Conservation (phyloP, 2,329 filamentous ascomycete species). For the Niveomyces coronatus region DNA sequence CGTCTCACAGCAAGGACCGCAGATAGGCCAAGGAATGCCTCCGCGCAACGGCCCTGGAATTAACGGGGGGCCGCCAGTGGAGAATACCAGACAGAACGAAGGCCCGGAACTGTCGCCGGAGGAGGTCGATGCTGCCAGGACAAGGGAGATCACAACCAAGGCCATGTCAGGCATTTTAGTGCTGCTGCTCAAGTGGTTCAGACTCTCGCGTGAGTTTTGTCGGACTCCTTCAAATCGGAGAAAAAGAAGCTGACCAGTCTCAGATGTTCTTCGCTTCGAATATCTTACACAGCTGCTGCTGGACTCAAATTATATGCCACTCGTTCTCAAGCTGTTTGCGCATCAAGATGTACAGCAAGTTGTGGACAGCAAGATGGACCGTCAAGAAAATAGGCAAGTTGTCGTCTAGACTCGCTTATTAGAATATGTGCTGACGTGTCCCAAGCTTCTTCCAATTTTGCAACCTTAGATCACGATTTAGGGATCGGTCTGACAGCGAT, state of each 20-base stretch:
- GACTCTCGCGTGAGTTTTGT: conserved; percentile 69
- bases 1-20: conserved; percentile 48
- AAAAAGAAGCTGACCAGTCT: conserved; percentile 12
- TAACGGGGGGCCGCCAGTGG: conserved; percentile 26
- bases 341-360: conserved; percentile 89
- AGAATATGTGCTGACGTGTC: conserved; percentile 14
- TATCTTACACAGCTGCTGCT: conserved; percentile 88
- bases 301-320: conserved; percentile 88
- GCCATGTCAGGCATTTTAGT: conserved; percentile 84
- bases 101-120: conserved; percentile 49
- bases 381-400: conserved; percentile 65
- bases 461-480: conserved; percentile 51
- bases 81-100: conserved; percentile 20
- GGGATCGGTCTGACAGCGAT: conserved; percentile 23
- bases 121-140: conserved; percentile 71
- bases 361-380: conserved; percentile 76
- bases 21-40: conserved; percentile 32
- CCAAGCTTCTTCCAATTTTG: conserved; percentile 85
- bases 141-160: conserved; percentile 80
- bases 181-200: conserved; percentile 91
- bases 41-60: conserved; percentile 29
- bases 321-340: conserved; percentile 87
- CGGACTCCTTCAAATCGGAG: background rate
- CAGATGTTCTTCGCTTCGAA: conserved; percentile 90
- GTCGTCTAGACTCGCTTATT: background rate